Evolutionary conservation across 2,329 filamentous ascomycete genomes (phyloP).

Genomic region (Zasmidium angulare): DNA sequence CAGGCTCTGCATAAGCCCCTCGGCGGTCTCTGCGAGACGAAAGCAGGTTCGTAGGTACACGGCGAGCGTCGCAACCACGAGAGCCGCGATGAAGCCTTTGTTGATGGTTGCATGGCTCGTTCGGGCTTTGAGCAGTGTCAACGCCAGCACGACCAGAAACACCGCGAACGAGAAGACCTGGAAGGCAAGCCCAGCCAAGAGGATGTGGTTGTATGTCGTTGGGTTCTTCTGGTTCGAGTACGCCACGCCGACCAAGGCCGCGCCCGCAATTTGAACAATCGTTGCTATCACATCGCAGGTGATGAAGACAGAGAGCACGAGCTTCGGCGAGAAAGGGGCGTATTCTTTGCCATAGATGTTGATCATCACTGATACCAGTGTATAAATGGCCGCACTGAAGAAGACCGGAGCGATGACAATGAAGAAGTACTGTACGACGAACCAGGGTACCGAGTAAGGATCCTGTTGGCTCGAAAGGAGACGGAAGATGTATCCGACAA

Average conservation of each 20-base stretch:
- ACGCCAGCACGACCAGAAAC: slow-evolving; percentile 47
- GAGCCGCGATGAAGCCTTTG: slow-evolving; percentile 43
- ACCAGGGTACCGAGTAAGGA: slow-evolving; percentile 56
- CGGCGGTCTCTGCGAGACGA: slow-evolving; percentile 54
- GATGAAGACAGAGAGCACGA: slow-evolving; percentile 57
- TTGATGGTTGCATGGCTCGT: slow-evolving; percentile 31
- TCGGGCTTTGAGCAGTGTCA: slow-evolving; percentile 44
- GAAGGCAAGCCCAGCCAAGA: slow-evolving; percentile 56
- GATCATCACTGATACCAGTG: slow-evolving; percentile 54
- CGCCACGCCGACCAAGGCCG: slow-evolving; percentile 53
- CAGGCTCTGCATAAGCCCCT: slow-evolving; percentile 49
- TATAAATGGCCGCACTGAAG: slow-evolving; percentile 57
- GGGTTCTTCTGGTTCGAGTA: slow-evolving; percentile 53
- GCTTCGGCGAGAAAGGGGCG: slow-evolving; percentile 47
- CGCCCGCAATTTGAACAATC: slow-evolving; percentile 55
- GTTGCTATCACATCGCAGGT: slow-evolving; percentile 56
- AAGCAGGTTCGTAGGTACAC: slow-evolving; percentile 57
- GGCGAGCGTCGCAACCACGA: slow-evolving; percentile 48
- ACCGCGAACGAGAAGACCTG: slow-evolving; percentile 55
- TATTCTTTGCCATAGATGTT: slow-evolving; percentile 44
- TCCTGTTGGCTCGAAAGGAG: slow-evolving; percentile 50
- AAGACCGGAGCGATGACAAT: slow-evolving; percentile 61
- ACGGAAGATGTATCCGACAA: slow-evolving; percentile 53
- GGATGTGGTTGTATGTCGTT: slow-evolving; percentile 54
- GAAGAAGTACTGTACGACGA: slow-evolving; percentile 60